Base-by-base conservation (phyloP, 129 eudicot genomes). In the Flaveria trinervia region DNA sequence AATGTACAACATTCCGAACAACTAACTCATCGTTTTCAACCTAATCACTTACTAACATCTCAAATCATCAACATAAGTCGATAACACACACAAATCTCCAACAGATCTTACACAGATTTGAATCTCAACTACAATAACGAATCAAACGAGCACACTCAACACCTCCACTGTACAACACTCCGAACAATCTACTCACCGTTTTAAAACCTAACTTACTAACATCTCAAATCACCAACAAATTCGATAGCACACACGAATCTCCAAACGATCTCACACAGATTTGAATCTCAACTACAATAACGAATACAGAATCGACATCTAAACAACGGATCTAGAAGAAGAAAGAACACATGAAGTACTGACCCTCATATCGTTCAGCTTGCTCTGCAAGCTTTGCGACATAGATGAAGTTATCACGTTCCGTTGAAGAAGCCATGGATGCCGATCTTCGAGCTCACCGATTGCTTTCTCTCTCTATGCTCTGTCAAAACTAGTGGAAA, bases 311-410 rank as follows among this genome's bases (percentile, higher is more conserved):
- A 67, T 68, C 49, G 5, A 70, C 25, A 71, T 39, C 33, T 62
- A 20, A 41, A 52, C 67, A 74, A 75, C 83, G 65, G 84, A 87
- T 82, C 84, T 66, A 76, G 75, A 62, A 52, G 45, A 64, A 44
- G 60, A 28, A 44, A 71, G 50, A 75, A 22, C 51, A 64, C 0
- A 6, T 23, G 41, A 75, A 78, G 28, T 55, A 23, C 67, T 70
- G 7, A 85, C 89, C 89, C 62, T 85, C 86, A 26, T 85, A 85
- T 25, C 86, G 89, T 75, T 85, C 89, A 9, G 89, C 88, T 69
- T 85, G 88, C 75, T 85, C 88, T 25, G 88, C 88, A 16, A 85
- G 85, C 83, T 85, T 85, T 46, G 89, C 86, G 59, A 79, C 73
- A 73, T 85, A 85, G 77, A 85, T 83, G 79, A 82, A 82, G 77